Evolutionary conservation across 1,139 yeast genomes (phyloP), one percentile per base, ranked within the genome.

Genomic region (Geotrichum klebahnii): DNA sequence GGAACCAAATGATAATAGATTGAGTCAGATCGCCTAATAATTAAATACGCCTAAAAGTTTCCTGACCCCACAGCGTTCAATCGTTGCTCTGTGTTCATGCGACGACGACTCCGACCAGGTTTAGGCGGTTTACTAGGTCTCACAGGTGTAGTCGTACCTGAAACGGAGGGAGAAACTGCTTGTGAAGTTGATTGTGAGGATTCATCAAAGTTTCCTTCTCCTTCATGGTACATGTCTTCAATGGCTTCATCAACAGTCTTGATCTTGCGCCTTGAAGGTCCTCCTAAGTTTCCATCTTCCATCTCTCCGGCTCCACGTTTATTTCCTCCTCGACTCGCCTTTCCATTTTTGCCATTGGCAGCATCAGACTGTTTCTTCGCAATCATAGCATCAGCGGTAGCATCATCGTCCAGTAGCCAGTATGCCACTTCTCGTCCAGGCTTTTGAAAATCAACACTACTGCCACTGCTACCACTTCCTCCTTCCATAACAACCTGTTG

Each of bases 401-500:
- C 80, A 48, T 78, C 85, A 46, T 82, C 90, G 53, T 84, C 89
- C 67, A 85, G 74, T 59, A 86, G 77, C 78, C 89, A 82, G 64
- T 81, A 80, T 0, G 92, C 95, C 59, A 84, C 92, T 57, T 79
- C 81, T 47, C 73, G 70, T 22, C 75, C 69, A 42, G 72, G 71
- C 53, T 71, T 71, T 55, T 71, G 71, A 63, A 70, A 67, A 37
- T 71, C 73, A 50, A 60, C 64, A 14, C 58, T 55, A n/a, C 52
- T 48, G 29, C 45, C 53, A 39, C 43, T 39, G 10, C 59, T 60
- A 12, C 50, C 53, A 40, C 59, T 62, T 1, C 87, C 80, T 47
- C 97, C 97, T 67, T 92, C 97, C 96, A 94, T 94, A 53, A 94
- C 99, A 53, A 94, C 97, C 62, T 90, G 95, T 71, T 94, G 99